Evolutionary conservation across 176 grass and related monocot species (phyloP).

Genomic region (Triticum timopheevii): DNA sequence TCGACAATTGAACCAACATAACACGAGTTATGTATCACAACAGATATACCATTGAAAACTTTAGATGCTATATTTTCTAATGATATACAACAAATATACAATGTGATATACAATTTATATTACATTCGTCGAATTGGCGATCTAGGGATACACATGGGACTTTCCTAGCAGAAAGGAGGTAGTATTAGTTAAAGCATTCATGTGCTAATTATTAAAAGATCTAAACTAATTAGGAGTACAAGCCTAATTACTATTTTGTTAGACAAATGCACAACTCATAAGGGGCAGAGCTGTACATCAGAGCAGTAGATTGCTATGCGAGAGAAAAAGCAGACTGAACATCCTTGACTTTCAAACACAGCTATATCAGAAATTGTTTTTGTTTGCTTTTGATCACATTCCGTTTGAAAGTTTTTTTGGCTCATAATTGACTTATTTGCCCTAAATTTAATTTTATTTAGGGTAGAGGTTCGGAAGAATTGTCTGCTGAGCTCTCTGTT

Average conservation of each 20-base stretch:
- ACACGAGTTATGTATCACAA: too few relatives aligned
- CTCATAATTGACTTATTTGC: conserved; percentile 31
- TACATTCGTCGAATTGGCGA: too few relatives aligned
- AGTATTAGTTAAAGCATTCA: background rate
- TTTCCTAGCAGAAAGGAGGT: too few relatives aligned
- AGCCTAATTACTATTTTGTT: background rate
- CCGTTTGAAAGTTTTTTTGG: background rate
- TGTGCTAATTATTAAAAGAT: background rate
- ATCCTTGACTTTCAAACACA: background rate
- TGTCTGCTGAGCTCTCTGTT: conserved; percentile 72
- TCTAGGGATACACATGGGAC: too few relatives aligned
- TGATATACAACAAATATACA: too few relatives aligned
- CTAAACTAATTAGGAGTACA: background rate
- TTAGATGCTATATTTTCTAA: too few relatives aligned
- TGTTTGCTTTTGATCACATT: conserved; percentile 3
- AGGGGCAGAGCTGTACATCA: background rate
- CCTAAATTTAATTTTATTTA: conserved; percentile 33
- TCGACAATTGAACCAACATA: too few relatives aligned
- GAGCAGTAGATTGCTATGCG: background rate
- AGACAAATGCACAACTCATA: background rate
- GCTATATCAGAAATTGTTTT: background rate
- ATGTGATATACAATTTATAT: too few relatives aligned
- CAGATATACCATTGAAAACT: too few relatives aligned
- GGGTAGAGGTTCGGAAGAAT: conserved; percentile 91
- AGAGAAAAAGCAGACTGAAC: background rate